Evolutionary conservation across 148 eudicot species (phyloP).

Genomic region (Dysphania ambrosioides): DNA sequence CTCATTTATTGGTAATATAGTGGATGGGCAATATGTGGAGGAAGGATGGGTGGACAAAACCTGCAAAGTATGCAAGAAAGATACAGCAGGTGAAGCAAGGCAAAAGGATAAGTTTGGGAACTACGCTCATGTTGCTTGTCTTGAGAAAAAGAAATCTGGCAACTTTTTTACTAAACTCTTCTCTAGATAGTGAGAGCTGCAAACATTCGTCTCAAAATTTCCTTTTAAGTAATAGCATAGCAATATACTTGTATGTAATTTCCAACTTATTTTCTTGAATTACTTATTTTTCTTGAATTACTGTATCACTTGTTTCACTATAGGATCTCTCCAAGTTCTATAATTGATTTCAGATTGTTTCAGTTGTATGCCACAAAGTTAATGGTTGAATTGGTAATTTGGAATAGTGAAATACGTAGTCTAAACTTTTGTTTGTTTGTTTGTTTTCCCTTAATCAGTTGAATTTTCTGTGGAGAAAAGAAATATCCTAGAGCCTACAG

Average conservation of each 20-base stretch:
- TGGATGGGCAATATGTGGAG: constrained; percentile 93
- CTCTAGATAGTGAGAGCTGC: constrained; percentile 32
- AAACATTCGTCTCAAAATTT: not conserved
- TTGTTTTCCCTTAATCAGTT: not conserved
- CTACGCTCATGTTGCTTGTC: constrained; percentile 87
- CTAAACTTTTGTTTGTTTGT: not conserved
- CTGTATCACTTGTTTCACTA: not conserved
- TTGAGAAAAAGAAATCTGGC: constrained; percentile 58
- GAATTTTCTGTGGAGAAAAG: not conserved
- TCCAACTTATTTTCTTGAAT: constrained; percentile 1
- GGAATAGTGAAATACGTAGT: not conserved
- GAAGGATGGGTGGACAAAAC: constrained; percentile 99
- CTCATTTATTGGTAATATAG: constrained; percentile 26
- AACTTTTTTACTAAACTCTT: constrained; percentile 85
- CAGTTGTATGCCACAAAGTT: not conserved
- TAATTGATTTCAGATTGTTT: not conserved
- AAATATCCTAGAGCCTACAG: not conserved
- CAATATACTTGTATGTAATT: constrained; percentile 18
- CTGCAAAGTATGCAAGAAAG: constrained; percentile 97
- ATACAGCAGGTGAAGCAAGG: constrained; percentile 73
- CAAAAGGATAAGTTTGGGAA: constrained; percentile 80
- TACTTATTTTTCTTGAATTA: not conserved
- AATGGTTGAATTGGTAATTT: too few species aligned
- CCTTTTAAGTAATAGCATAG: not conserved
- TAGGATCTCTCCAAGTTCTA: not conserved